Conservation (phyloP, 148 eudicot genomes). For the Arbutus unedo region DNA sequence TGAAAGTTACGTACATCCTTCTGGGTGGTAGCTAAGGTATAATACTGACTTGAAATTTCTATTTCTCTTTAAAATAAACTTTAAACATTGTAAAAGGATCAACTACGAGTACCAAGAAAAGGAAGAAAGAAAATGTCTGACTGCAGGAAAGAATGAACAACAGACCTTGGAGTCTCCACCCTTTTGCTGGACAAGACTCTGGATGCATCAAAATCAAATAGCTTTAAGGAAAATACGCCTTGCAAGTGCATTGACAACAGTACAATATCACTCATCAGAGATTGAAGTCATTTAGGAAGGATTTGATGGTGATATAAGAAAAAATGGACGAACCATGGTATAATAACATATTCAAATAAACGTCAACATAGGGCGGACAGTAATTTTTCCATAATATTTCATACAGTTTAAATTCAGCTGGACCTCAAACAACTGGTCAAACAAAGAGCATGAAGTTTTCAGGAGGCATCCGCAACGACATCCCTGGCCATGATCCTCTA, state of each 20-base stretch:
- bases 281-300: background rate
- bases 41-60: constrained; percentile 13
- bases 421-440: background rate
- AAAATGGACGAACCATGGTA: background rate
- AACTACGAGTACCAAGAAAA: background rate
- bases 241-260: background rate
- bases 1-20: constrained; percentile 18
- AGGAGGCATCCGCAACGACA: background rate
- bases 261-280: background rate
- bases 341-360: background rate
- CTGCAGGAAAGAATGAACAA: constrained; percentile 6
- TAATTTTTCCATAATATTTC: background rate
- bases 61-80: constrained; percentile 5
- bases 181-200: background rate
- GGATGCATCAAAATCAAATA: background rate
- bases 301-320: background rate
- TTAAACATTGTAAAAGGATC: background rate
- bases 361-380: background rate
- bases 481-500: constrained; percentile 2
- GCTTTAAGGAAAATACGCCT: background rate
- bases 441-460: background rate
- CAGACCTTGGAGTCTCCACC: constrained; percentile 7
- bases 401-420: background rate
- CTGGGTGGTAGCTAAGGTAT: constrained; percentile 19
- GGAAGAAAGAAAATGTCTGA: background rate